Evolutionary conservation across 768 basidiomycete species (phyloP), one percentile per base, ranked within the genome.

Genomic region (Trametes villosa): DNA sequence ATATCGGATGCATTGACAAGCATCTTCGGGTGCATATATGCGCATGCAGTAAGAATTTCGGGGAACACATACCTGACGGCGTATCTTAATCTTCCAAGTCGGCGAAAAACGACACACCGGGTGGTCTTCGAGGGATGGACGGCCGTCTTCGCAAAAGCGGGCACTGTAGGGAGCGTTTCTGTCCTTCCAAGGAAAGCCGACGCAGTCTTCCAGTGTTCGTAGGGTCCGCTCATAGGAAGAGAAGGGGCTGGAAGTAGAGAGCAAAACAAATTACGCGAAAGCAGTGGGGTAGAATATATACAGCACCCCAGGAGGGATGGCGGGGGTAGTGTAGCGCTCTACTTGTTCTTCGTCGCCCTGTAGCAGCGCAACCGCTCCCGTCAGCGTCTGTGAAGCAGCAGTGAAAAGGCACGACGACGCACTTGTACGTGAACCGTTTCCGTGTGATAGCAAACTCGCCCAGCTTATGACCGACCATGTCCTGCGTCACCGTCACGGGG

Each of bases 391-490:
- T 2, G 38, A 36, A 15, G 27, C 6, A 17, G 12, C n/a, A 49
- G 5, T 7, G 38, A 33, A 53, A 51, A 13, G 17, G 20, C 30
- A 27, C 13, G 13, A 42, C 46, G 38, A 86, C 92, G 71, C 71
- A 94, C 94, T 86, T 91, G 78, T 87, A 94, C 31, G 79, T 83
- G 74, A 95, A 96, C 55, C 84, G 84, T 75, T 94, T 95, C 78
- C 89, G 88, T 34, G 96, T 98, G 66, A 88, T 85, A 40, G 94
- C 79, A 74, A 98, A 98, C 79, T 98, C 95, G 53, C 96, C 96
- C 53, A 98, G 76, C 74, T 99, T 99, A 74, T 99, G 96, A 0
- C 96, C 96, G 1, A 99, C 94, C 96, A 98, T 98, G 74, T 98
- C 96, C 72, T 96, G 93, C 4, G 92, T 94, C 65, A 99, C 82